A percentile compares a stretch with the other conserved stretches of the same genome.
phyloP scores from a whole-genome alignment of 352 stramenopile genomes.

The Hyaloperonospora arabidopsidis region DNA sequence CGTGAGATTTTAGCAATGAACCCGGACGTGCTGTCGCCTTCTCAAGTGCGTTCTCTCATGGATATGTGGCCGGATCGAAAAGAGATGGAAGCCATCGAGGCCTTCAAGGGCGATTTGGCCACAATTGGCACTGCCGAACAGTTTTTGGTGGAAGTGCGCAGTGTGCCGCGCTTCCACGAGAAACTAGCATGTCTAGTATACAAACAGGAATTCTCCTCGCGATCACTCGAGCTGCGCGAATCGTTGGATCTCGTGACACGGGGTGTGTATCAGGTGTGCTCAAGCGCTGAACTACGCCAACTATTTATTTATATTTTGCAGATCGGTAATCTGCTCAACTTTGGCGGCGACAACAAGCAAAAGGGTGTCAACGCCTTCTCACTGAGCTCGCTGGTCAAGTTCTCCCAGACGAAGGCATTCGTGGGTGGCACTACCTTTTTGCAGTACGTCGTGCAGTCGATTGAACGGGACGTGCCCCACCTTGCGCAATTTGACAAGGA shows the following conservation, averaged over 20 bases:
- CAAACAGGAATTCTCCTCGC: constrained; percentile 77
- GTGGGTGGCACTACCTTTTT: constrained; percentile 73
- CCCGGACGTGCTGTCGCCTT: constrained; percentile 60
- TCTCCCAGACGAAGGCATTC: constrained; percentile 84
- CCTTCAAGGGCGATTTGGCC: constrained; percentile 54
- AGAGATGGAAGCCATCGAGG: constrained; percentile 61
- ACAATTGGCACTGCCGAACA: constrained; percentile 62
- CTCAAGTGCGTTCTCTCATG: constrained; percentile 73
- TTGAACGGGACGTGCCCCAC: constrained; percentile 70
- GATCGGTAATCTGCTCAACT: constrained; percentile 71
- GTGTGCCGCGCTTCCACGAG: constrained; percentile 60
- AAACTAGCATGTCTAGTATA: constrained; percentile 72
- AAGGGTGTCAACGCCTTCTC: constrained; percentile 56
- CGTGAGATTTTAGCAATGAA: constrained; percentile 72
- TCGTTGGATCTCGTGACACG: constrained; percentile 72
- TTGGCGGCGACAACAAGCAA: constrained; percentile 45
- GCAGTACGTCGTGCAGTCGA: constrained; percentile 82
- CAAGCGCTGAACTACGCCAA: constrained; percentile 58
- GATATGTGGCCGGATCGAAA: constrained; percentile 79
- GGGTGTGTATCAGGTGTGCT: constrained; percentile 73
- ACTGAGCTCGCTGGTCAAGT: constrained; percentile 69
- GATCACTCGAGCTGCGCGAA: constrained; percentile 64
- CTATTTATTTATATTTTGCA: constrained; percentile 85
- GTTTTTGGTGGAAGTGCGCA: constrained; percentile 68
- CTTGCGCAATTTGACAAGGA: constrained; percentile 69